Conservation (phyloP, 1,139 yeast genomes). For the Tardiomyces depauwii region DNA sequence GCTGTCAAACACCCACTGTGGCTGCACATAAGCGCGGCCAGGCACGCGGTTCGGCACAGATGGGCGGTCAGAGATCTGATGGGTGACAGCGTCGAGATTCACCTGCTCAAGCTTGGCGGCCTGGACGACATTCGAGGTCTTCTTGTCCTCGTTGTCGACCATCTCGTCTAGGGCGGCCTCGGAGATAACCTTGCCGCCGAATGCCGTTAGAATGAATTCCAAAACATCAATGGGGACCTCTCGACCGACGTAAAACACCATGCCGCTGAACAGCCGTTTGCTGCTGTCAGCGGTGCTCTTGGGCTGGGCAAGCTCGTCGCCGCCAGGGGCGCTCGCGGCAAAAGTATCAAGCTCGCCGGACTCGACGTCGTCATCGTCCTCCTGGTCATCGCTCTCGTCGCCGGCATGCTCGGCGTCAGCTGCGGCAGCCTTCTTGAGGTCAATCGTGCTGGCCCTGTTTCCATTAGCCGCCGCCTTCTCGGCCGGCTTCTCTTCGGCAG, state of each 20-base stretch:
- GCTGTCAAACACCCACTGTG: slow-evolving; percentile 96
- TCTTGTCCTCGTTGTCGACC: slow-evolving; percentile 26
- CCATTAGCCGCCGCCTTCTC: slow-evolving; percentile 19
- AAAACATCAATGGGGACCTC: slow-evolving; percentile 90
- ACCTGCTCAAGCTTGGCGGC: slow-evolving; percentile 21
- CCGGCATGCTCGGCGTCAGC: slow-evolving; percentile 36
- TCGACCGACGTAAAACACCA: slow-evolving; percentile 82
- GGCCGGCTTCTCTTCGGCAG: slow-evolving; percentile 29
- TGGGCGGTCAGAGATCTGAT: slow-evolving; percentile 92
- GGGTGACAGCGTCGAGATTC: slow-evolving; percentile 66
- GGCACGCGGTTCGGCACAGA: slow-evolving; percentile 63
- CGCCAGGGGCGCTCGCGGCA: slow-evolving; percentile 50
- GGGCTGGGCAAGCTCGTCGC: slow-evolving; percentile 78
- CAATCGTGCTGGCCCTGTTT: slow-evolving; percentile 26
- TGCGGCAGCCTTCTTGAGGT: slow-evolving; percentile 38
- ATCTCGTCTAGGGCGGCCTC: slow-evolving; percentile 83
- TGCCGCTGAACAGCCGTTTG: slow-evolving; percentile 56
- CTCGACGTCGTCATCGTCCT: slow-evolving; percentile 30
- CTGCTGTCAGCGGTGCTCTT: slow-evolving; percentile 45
- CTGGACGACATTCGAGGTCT: slow-evolving; percentile 16
- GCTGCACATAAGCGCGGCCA: slow-evolving; percentile 91
- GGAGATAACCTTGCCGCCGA: slow-evolving; percentile 79
- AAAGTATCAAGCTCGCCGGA: slow-evolving; percentile 63
- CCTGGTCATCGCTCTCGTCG: slow-evolving; percentile 28
- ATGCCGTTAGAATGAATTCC: slow-evolving; percentile 77